These are phyloP conservation scores for Camillea tinctor DNA, from an alignment of 2,329 filamentous ascomycete genomes.

Conservation along the genomic window DNA sequence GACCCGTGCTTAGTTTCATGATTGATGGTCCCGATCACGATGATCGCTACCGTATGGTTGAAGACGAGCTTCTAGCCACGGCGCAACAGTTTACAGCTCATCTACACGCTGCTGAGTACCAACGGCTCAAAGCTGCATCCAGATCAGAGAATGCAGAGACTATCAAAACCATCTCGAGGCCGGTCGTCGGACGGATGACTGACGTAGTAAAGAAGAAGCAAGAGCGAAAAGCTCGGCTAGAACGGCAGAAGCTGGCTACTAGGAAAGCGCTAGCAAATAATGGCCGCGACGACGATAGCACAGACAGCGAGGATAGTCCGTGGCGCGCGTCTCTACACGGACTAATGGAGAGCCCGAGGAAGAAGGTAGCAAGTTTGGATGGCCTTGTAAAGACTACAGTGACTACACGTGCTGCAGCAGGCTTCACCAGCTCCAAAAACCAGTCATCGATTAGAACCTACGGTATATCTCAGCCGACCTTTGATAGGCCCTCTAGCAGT, in stretches of 20 bases:
- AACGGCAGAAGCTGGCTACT: conserved; percentile 35
- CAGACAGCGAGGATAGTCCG: conserved; percentile 26
- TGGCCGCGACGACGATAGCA: conserved; percentile 10
- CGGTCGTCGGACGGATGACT: conserved; percentile 44
- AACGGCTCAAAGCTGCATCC: conserved; percentile 60
- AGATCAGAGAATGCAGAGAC: conserved; percentile 52
- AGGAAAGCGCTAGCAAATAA: conserved; percentile 25
- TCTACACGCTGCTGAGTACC: conserved; percentile 75
- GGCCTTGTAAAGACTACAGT: conserved; percentile 15
- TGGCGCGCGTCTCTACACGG: conserved; percentile 38
- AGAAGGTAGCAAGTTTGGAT: conserved; percentile 24
- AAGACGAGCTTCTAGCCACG: conserved; percentile 71
- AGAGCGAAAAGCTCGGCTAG: conserved; percentile 35
- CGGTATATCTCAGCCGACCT: neutral
- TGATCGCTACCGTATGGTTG: conserved; percentile 77
- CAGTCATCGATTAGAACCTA: neutral
- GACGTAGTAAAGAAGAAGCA: conserved; percentile 35
- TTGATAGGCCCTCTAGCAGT: neutral
- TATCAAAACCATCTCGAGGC: conserved; percentile 51
- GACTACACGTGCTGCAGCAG: conserved; percentile 28
- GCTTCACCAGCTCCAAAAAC: conserved; percentile 14
- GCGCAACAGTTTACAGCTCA: conserved; percentile 71
- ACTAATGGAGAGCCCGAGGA: conserved; percentile 43
- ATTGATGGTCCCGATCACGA: conserved; percentile 62
- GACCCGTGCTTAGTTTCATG: conserved; percentile 55